A percentile compares a stretch with the other conserved stretches of the same genome.
Conservation (phyloP, 352 stramenopile genomes). For the Globisporangium alternatum region DNA sequence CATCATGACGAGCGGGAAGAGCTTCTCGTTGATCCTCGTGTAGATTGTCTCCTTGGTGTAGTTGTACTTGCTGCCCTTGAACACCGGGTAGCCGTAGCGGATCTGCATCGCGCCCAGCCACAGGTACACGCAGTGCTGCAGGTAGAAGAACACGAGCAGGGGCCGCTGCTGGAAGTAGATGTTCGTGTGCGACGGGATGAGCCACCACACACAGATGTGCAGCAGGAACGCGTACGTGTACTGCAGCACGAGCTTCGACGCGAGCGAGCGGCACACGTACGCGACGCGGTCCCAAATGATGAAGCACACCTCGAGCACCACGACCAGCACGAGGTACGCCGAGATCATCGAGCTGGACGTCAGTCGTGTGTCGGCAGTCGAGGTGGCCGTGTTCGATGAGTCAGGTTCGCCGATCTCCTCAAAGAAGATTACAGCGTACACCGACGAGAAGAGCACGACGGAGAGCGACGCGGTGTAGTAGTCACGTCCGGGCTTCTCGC, state of each 20-base stretch:
- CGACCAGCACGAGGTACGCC: constrained; percentile 81
- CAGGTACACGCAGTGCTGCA: constrained; percentile 76
- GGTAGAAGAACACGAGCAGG: constrained; percentile 74
- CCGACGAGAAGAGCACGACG: constrained; percentile 54
- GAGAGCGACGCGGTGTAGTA: constrained; percentile 71
- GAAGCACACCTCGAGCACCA: constrained; percentile 75
- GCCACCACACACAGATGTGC: constrained; percentile 72
- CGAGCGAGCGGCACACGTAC: constrained; percentile 72
- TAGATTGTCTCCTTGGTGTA: constrained; percentile 50
- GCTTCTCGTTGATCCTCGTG: constrained; percentile 48
- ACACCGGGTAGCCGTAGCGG: constrained; percentile 83
- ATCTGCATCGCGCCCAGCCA: constrained; percentile 79
- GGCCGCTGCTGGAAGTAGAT: constrained; percentile 77
- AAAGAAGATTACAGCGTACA: constrained; percentile 82
- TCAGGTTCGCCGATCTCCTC: constrained; percentile 60
- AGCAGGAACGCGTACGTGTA: constrained; percentile 71
- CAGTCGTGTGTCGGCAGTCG: constrained; percentile 47
- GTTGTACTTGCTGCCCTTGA: constrained; percentile 80
- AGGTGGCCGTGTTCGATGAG: constrained; percentile 28
- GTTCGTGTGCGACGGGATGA: constrained; percentile 72
- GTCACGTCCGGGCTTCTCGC: constrained; percentile 74
- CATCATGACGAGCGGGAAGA: constrained; percentile 76
- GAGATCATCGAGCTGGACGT: constrained; percentile 77
- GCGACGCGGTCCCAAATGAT: constrained; percentile 87
- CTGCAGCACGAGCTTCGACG: constrained; percentile 73